A percentile compares a stretch with the other conserved stretches of the same genome.
phyloP scores from a whole-genome alignment of 164 flowering plant species.

The Kingdonia uniflora region DNA sequence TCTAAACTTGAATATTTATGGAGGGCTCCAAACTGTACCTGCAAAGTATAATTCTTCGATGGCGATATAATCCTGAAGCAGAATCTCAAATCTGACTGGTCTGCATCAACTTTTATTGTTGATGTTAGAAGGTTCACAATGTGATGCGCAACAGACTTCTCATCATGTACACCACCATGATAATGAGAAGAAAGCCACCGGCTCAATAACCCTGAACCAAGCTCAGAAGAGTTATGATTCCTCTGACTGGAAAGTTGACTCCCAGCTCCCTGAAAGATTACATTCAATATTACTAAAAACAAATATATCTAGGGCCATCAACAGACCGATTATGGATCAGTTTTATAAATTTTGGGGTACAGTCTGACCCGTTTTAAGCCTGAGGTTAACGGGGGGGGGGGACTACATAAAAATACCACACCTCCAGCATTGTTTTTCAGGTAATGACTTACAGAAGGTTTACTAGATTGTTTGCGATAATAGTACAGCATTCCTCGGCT shows the following conservation, averaged over 20 bases:
- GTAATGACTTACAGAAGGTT: slow-evolving; percentile 54
- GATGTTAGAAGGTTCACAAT: slow-evolving; percentile 85
- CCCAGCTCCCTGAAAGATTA: slow-evolving; percentile 43
- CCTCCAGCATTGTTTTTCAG: not conserved
- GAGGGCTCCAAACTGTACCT: slow-evolving; percentile 29
- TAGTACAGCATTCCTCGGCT: slow-evolving; percentile 94
- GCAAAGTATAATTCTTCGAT: slow-evolving; percentile 72
- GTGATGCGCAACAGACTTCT: slow-evolving; percentile 73
- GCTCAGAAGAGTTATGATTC: slow-evolving; percentile 43
- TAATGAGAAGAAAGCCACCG: slow-evolving; percentile 81
- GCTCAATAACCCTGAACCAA: slow-evolving; percentile 69
- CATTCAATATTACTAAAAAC: no score
- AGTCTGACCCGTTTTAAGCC: not conserved
- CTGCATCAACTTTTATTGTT: slow-evolving; percentile 79
- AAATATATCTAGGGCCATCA: no score
- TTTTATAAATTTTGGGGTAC: no score
- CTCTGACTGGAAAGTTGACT: slow-evolving; percentile 52
- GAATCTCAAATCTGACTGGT: slow-evolving; percentile 79
- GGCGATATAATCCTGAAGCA: slow-evolving; percentile 91
- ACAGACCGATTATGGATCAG: no score
- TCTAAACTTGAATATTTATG: not conserved
- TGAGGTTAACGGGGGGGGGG: not conserved
- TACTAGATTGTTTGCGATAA: slow-evolving; percentile 68
- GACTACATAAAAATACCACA: no score
- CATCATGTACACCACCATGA: slow-evolving; percentile 76